A percentile compares a stretch with the other conserved stretches of the same genome.
phyloP scores from a whole-genome alignment of 768 basidiomycete genomes.

The Mycena vulgaris region DNA sequence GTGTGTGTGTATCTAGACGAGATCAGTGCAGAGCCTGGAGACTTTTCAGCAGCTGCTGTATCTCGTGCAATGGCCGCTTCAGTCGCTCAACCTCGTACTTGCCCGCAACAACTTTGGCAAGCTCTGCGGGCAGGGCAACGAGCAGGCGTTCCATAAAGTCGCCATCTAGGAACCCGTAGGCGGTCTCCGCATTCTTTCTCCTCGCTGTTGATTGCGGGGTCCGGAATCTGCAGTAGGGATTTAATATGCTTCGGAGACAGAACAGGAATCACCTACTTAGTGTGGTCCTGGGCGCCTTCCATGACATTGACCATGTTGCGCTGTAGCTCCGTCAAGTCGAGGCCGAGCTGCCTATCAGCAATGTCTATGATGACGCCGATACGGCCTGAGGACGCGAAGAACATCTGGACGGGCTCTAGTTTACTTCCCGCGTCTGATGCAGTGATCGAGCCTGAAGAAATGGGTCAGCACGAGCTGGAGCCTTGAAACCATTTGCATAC shows the following conservation, averaged over 20 bases:
- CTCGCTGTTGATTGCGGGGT: conserved; percentile 73
- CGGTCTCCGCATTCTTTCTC: conserved; percentile 68
- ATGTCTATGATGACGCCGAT: conserved; percentile 83
- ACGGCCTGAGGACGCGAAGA: conserved; percentile 84
- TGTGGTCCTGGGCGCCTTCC: conserved; percentile 68
- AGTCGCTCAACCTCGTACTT: conserved; percentile 72
- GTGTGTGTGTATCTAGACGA: not conserved
- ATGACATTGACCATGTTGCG: conserved; percentile 78
- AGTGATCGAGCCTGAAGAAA: conserved; percentile 68
- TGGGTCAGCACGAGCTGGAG: not conserved
- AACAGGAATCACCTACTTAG: conserved; percentile 61
- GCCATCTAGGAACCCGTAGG: conserved; percentile 89
- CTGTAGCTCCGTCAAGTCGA: conserved; percentile 79
- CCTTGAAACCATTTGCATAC: conserved; percentile 51
- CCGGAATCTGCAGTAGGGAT: conserved; percentile 67
- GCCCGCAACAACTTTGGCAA: conserved; percentile 72
- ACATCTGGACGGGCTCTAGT: conserved; percentile 74
- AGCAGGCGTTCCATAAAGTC: conserved; percentile 85
- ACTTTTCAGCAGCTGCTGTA: conserved; percentile 58
- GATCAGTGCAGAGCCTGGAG: conserved; percentile 60
- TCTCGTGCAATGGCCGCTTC: conserved; percentile 59
- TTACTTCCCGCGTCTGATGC: conserved; percentile 60
- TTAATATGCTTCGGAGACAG: conserved; percentile 7
- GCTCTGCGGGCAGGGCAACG: conserved; percentile 55
- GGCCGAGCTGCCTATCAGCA: conserved; percentile 62